Percentiles rank a stretch among this genome's conserved stretches.
These are phyloP conservation scores for Cordyceps javanica DNA, from an alignment of 2,329 filamentous ascomycete genomes.

Conservation along the genomic window DNA sequence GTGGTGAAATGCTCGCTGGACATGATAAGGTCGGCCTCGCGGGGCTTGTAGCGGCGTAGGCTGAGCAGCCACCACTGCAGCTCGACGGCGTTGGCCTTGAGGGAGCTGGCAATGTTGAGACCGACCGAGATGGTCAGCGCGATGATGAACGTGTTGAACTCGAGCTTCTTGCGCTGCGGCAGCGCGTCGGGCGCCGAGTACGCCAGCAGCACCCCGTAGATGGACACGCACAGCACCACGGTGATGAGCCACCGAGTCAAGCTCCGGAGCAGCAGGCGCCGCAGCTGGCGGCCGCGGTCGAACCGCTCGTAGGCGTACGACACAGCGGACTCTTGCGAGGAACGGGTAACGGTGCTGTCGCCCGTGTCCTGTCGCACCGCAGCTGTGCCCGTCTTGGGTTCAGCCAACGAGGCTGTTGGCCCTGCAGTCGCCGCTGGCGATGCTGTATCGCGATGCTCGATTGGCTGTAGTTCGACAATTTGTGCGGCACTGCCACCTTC, in stretches of 20 bases:
- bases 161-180: constrained; percentile 28
- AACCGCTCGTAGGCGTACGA: constrained; percentile 19
- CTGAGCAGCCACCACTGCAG: constrained; percentile 41
- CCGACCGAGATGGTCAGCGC: constrained; percentile 36
- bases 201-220: constrained; percentile 24
- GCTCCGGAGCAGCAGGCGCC: constrained; percentile 15
- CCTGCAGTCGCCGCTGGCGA: background rate
- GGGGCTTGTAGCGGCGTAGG: constrained; percentile 27
- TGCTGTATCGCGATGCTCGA: background rate
- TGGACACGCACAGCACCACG: constrained; percentile 21
- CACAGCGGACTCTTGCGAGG: constrained; percentile 6
- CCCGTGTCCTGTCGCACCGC: background rate
- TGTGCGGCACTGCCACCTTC: background rate
- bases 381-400: background rate
- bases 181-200: constrained; percentile 26
- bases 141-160: constrained; percentile 39
- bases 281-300: constrained; percentile 17
- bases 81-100: constrained; percentile 38
- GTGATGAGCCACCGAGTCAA: constrained; percentile 24
- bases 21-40: constrained; percentile 25
- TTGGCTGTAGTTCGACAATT: background rate
- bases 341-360: background rate
- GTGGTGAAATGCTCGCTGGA: constrained; percentile 21
- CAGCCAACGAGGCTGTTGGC: background rate
- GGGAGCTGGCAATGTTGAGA: constrained; percentile 34